Conservation (phyloP, 73 alveolate species). For the Blepharisma stoltei region DNA sequence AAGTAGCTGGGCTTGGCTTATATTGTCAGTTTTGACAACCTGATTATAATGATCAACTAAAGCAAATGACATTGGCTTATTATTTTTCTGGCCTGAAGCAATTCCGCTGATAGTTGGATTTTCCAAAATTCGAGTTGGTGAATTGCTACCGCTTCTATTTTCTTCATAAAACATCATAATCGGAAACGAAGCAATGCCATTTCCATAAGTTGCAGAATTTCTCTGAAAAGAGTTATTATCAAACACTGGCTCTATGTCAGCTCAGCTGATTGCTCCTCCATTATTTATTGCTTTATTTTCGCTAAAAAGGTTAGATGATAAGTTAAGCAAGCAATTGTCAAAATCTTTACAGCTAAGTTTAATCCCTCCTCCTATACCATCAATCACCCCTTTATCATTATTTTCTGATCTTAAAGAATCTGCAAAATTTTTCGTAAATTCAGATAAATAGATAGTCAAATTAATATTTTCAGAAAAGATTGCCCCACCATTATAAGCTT, state of each 20-base stretch:
- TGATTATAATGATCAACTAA: conserved; percentile 1
- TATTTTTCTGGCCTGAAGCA: not conserved
- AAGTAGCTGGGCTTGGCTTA: not conserved
- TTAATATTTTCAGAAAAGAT: not conserved
- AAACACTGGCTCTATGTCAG: not conserved
- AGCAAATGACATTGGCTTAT: not conserved
- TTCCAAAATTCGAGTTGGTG: not conserved
- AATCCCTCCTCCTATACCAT: conserved; percentile 1
- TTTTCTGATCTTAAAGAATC: not conserved
- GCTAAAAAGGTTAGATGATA: not conserved
- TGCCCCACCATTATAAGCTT: not conserved
- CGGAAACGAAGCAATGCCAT: conserved; percentile 4
- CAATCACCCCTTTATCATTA: not conserved
- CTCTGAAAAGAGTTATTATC: not conserved
- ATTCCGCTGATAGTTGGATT: not conserved
- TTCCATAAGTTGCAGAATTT: not conserved
- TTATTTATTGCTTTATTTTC: not conserved
- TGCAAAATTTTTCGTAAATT: not conserved
- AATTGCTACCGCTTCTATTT: too few relatives aligned
- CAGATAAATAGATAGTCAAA: not conserved
- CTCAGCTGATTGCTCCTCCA: conserved; percentile 22
- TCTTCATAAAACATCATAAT: not conserved
- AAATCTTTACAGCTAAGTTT: too few relatives aligned
- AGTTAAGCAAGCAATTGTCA: too few relatives aligned
- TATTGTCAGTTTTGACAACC: not conserved